Conservation (phyloP, 164 flowering plant species). For the Santalum album region DNA sequence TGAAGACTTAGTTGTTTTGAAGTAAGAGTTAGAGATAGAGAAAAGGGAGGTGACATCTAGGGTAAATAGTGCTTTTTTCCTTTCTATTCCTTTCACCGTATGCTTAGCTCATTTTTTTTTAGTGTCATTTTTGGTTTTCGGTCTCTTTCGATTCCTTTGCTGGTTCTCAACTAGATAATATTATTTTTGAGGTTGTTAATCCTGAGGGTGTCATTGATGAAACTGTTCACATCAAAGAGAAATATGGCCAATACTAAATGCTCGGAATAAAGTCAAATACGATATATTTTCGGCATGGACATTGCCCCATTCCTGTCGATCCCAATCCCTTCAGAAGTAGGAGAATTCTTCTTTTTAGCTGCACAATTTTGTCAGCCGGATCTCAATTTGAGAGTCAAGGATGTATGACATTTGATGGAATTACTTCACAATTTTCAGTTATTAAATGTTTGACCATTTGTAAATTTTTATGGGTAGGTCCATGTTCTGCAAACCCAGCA, state of each 20-base stretch:
- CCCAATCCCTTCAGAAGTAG: constrained; percentile 37
- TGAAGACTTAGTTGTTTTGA: constrained; percentile 17
- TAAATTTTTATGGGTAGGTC: constrained; percentile 23
- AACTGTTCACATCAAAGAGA: constrained; percentile 29
- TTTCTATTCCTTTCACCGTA: background rate
- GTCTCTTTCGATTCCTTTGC: constrained; percentile 33
- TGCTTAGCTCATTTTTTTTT: background rate
- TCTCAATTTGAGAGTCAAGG: constrained; percentile 38
- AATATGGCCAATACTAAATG: constrained; percentile 33
- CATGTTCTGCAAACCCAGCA: constrained; percentile 16
- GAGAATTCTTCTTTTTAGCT: constrained; percentile 35
- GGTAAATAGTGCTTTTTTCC: constrained; percentile 27
- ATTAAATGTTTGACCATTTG: background rate
- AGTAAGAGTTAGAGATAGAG: constrained; percentile 29
- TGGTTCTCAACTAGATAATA: constrained; percentile 44
- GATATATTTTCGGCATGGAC: constrained; percentile 44
- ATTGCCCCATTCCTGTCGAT: constrained; percentile 47
- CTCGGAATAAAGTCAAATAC: constrained; percentile 29
- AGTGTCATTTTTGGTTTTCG: constrained; percentile 21
- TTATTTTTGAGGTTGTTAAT: constrained; percentile 37
- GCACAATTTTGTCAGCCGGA: constrained; percentile 48
- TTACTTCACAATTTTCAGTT: background rate
- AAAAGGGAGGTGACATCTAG: constrained; percentile 35
- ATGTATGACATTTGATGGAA: constrained; percentile 4
- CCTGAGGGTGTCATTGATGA: constrained; percentile 46